phyloP scores from a whole-genome alignment of 331 rosid species.

The Rhamnella rubrinervis region DNA sequence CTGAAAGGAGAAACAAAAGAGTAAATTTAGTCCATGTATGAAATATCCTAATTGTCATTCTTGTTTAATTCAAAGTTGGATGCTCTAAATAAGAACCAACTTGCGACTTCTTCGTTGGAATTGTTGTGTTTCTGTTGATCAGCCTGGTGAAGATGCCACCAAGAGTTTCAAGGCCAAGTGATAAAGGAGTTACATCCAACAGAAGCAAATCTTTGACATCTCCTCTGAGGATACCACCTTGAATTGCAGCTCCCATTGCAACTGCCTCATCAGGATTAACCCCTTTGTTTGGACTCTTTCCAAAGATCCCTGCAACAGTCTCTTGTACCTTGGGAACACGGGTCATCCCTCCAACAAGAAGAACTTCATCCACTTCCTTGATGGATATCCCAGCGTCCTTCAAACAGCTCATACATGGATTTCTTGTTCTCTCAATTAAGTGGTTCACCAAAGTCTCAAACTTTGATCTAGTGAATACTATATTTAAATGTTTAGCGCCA shows the following conservation, averaged over 20 bases:
- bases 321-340: conserved; percentile 90
- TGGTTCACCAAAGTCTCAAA: conserved; percentile 66
- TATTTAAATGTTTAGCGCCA: conserved; percentile 85
- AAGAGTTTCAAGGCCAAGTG: conserved; percentile 88
- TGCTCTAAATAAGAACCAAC: conserved; percentile 10
- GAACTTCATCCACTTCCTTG: conserved; percentile 89
- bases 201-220: conserved; percentile 92
- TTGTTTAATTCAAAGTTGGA: too few relatives aligned
- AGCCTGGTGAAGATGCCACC: conserved; percentile 92
- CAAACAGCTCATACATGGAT: conserved; percentile 77
- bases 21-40: too few relatives aligned
- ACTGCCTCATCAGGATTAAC: conserved; percentile 95
- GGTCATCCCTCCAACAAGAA: conserved; percentile 91
- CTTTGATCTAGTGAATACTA: conserved; percentile 74
- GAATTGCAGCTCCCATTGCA: conserved; percentile 93
- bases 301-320: conserved; percentile 64
- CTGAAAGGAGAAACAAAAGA: too few relatives aligned
- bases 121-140: conserved; percentile 83
- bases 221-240: conserved; percentile 95
- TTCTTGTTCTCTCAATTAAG: conserved; percentile 76
- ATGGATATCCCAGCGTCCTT: conserved; percentile 71
- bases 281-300: conserved; percentile 81
- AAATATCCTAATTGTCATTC: too few relatives aligned
- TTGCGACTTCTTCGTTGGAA: conserved; percentile 82
- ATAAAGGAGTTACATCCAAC: conserved; percentile 86